Conservation (phyloP, 257 asterid species). For the Nicotiana attenuata region DNA sequence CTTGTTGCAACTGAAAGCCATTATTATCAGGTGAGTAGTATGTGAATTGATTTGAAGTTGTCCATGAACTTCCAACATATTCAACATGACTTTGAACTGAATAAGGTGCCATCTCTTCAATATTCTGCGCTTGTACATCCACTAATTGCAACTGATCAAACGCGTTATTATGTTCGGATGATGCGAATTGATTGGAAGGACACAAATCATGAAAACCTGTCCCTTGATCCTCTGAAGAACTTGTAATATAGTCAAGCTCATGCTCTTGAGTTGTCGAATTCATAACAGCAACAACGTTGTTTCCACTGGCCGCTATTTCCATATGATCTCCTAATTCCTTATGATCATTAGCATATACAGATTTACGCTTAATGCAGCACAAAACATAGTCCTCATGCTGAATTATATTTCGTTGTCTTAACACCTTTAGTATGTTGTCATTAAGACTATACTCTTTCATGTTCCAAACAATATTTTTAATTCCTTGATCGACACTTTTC, state of each 20-base stretch:
- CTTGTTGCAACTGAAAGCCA: too few species aligned
- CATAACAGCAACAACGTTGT: not conserved
- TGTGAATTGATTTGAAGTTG: too few species aligned
- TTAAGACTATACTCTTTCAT: not conserved
- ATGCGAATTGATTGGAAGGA: too few species aligned
- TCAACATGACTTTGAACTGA: not conserved
- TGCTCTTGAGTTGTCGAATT: not conserved
- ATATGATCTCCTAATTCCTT: not conserved
- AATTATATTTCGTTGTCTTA: not conserved
- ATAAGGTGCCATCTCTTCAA: not conserved
- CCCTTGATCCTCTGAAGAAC: too few species aligned
- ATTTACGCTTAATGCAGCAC: not conserved
- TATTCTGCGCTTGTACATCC: not conserved
- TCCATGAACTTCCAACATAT: not conserved
- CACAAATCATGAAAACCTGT: not conserved
- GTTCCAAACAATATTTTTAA: not conserved
- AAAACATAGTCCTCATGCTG: not conserved
- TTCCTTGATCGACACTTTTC: not conserved
- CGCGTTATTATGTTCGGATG: too few species aligned
- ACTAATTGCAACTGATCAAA: not conserved
- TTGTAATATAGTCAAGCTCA: not conserved
- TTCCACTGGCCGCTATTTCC: not conserved
- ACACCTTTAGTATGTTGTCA: not conserved
- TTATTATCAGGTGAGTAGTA: too few species aligned
- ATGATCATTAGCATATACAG: not conserved